A percentile compares a stretch with the other conserved stretches of the same genome.
Evolutionary conservation across 768 basidiomycete genomes (phyloP).

Genomic region (Tubosaeta sp.): DNA sequence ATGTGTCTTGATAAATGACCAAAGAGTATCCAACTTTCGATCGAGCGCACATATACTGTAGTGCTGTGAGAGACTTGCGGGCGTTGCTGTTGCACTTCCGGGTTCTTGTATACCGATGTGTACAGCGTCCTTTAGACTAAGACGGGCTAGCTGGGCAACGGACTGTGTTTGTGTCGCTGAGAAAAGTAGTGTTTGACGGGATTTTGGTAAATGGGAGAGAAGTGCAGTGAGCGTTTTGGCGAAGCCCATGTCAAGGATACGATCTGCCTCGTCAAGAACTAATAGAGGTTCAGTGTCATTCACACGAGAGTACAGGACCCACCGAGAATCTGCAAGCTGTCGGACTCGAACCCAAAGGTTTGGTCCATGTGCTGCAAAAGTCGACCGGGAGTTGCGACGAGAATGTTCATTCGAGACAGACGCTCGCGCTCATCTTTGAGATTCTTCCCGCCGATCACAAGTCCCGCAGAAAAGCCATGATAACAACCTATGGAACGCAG

Average conservation of each 20-base stretch:
- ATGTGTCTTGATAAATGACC: constrained; percentile 93
- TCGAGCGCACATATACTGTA: constrained; percentile 82
- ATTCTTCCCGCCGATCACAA: constrained; percentile 96
- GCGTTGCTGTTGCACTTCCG: constrained; percentile 48
- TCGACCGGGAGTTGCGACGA: constrained; percentile 96
- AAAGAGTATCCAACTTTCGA: constrained; percentile 85
- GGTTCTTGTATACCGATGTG: constrained; percentile 60
- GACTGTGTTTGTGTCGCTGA: constrained; percentile 95
- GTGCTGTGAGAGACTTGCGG: constrained; percentile 80
- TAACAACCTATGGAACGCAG: constrained; percentile 88
- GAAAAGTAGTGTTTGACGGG: constrained; percentile 93
- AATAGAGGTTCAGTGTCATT: not conserved
- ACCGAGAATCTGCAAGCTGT: constrained; percentile 90
- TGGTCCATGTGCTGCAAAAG: constrained; percentile 98
- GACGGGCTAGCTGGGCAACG: constrained; percentile 80
- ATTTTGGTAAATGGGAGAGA: constrained; percentile 84
- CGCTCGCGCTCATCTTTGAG: constrained; percentile 89
- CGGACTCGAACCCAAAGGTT: constrained; percentile 89
- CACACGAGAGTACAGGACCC: constrained; percentile 25
- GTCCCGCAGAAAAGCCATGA: constrained; percentile 89
- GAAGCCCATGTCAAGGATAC: constrained; percentile 97
- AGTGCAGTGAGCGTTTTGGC: constrained; percentile 84
- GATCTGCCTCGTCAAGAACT: constrained; percentile 97
- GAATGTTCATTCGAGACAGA: constrained; percentile 90
- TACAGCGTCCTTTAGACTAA: constrained; percentile 81